Base-by-base conservation (phyloP, 352 stramenopile species). In the Phytophthora pseudosyringae region DNA sequence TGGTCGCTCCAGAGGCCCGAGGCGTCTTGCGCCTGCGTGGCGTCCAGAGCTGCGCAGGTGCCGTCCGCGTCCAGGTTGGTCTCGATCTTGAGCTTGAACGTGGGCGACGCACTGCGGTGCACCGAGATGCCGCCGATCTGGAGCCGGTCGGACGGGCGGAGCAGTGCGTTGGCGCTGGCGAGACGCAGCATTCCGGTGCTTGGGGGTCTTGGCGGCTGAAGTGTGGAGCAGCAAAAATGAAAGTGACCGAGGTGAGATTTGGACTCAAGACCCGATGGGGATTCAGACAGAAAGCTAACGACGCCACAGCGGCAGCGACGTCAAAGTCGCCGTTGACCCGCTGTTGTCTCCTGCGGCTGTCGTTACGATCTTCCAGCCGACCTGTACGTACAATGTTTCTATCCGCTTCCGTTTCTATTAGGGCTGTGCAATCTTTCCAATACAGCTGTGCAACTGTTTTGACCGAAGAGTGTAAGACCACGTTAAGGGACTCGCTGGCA, bases 71-170 rank as follows among this genome's bases (percentile, higher is more conserved):
- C 43, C 47, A 71, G 53, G 18, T 67, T 62, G 40, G 63, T 71
- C 56, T 71, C 48, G 16, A 71, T 62, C 40, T 67, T 67, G 4
- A 71, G 63, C 38, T 53, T 56, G 43, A 71, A 51, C 9, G 15
- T 53, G 33, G 49, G 57, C 36, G 63, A 67, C 28, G 39, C 36
- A 40, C 41, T 67, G 21, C 46, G 58, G 12, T 33, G 63, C 21
- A 71, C 11, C 9, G 63, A 51, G 51, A 71, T 71, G 15, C 63
- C 48, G 28, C 56, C 63, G 56, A 67, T 71, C 31, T 71, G 51
- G 40, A 71, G 56, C 21, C 63, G 43, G 15, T 71, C 56, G 5
- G 48, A 25, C 4, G 49, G 13, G 38, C 48, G 48, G 28, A 49
- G 36, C 43, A 61, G 38, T 7, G 41, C 41, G 48, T 61, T 54